Evolutionary conservation across 2,329 filamentous ascomycete species (phyloP).

Genomic region (Cytospora chrysosperma): DNA sequence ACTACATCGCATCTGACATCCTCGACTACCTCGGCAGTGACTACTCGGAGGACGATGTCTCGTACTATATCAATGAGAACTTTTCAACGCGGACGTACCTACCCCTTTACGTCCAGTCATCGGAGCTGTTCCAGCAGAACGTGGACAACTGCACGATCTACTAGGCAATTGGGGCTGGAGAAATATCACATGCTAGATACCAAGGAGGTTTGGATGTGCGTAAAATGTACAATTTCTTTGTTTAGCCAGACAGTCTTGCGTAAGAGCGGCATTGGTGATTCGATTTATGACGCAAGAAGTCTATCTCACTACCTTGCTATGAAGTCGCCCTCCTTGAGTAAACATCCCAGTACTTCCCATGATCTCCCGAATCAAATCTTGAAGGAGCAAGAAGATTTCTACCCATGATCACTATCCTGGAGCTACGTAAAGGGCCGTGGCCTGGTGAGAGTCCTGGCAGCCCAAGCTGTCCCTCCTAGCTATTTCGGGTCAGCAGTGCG

Average conservation of each 20-base stretch:
- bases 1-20: constrained; percentile 45
- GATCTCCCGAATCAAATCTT: neutral
- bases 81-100: constrained; percentile 42
- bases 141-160: constrained; percentile 37
- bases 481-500: too few species aligned
- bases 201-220: too few species aligned
- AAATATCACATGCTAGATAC: too few species aligned
- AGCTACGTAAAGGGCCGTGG: too few species aligned
- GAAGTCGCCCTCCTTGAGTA: neutral
- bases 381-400: too few species aligned
- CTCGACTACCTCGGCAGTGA: constrained; percentile 37
- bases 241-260: neutral
- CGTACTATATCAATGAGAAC: constrained; percentile 40
- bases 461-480: too few species aligned
- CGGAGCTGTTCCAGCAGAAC: constrained; percentile 37
- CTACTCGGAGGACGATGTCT: constrained; percentile 37
- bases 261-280: neutral
- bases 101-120: constrained; percentile 37
- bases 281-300: neutral
- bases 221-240: too few species aligned
- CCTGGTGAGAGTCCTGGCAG: too few species aligned
- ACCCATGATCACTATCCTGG: too few species aligned
- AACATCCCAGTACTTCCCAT: neutral
- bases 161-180: neutral
- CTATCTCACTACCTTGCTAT: neutral